A percentile compares a stretch with the other conserved stretches of the same genome.
These are phyloP conservation scores for Magnusiomyces ingens DNA, from an alignment of 1,139 yeast genomes.

Conservation along the genomic window DNA sequence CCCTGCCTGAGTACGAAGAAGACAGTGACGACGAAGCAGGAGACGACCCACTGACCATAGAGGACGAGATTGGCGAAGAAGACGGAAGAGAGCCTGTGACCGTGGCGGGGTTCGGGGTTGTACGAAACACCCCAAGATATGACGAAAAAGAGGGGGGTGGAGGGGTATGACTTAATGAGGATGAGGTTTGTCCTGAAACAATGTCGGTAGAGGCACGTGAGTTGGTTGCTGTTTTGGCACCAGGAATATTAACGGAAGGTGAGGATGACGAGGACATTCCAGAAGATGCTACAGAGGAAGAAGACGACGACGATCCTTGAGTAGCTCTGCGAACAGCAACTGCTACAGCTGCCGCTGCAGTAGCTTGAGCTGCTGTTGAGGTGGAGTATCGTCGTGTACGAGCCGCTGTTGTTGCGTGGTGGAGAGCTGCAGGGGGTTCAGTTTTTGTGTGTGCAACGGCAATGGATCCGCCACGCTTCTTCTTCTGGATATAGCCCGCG, in stretches of 20 bases:
- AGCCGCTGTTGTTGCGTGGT: constrained; percentile 3
- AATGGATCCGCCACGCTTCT: neutral
- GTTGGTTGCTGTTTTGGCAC: too few species aligned
- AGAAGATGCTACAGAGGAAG: too few species aligned
- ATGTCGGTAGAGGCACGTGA: too few species aligned
- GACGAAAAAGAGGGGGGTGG: neutral
- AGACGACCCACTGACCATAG: too few species aligned
- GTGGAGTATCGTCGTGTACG: constrained; percentile 1
- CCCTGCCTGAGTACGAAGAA: neutral
- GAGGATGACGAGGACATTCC: too few species aligned
- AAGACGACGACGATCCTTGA: too few species aligned
- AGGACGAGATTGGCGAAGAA: too few species aligned
- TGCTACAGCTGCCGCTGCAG: neutral
- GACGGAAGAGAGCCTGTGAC: neutral
- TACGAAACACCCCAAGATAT: neutral
- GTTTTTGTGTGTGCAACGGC: neutral
- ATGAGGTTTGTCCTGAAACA: too few species aligned
- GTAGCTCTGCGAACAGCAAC: neutral
- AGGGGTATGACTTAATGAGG: neutral
- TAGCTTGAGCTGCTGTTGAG: neutral
- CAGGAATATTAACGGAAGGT: too few species aligned
- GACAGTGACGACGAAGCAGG: neutral
- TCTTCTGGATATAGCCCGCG: constrained; percentile 18
- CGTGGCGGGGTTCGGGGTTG: neutral
- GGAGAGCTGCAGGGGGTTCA: neutral